phyloP scores from a whole-genome alignment of 306 rosid species.

The Sindora glabra region DNA sequence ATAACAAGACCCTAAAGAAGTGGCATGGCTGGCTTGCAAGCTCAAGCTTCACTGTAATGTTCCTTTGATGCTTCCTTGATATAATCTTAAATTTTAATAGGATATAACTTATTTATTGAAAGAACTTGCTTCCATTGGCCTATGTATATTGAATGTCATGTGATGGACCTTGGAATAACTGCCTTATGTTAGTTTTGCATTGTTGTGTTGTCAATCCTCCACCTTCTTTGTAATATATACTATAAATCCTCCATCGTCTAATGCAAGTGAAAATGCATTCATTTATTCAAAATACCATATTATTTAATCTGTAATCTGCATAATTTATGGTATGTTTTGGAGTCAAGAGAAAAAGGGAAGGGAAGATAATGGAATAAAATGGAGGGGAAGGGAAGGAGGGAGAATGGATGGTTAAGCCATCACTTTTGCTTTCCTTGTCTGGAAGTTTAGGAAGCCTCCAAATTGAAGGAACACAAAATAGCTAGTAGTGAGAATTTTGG shows the following conservation, averaged over 20 bases:
- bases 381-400: too few species aligned
- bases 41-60: slow-evolving; percentile 83
- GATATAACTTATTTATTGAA: not conserved
- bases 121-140: not conserved
- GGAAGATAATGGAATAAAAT: too few species aligned
- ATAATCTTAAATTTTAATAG: slow-evolving; percentile 12
- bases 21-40: slow-evolving; percentile 99
- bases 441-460: too few species aligned
- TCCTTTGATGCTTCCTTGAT: slow-evolving; percentile 15
- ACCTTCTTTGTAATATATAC: not conserved
- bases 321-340: too few species aligned
- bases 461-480: too few species aligned
- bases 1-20: slow-evolving; percentile 80
- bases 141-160: not conserved
- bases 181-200: not conserved
- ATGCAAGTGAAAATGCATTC: not conserved
- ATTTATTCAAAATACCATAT: not conserved
- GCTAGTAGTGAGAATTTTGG: too few species aligned
- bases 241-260: not conserved
- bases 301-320: not conserved
- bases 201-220: not conserved
- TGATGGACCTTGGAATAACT: not conserved
- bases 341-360: too few species aligned
- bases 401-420: too few species aligned
- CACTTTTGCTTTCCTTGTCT: too few species aligned